Evolutionary conservation across 306 rosid genomes (phyloP).

Genomic region (Lupinus albus): DNA sequence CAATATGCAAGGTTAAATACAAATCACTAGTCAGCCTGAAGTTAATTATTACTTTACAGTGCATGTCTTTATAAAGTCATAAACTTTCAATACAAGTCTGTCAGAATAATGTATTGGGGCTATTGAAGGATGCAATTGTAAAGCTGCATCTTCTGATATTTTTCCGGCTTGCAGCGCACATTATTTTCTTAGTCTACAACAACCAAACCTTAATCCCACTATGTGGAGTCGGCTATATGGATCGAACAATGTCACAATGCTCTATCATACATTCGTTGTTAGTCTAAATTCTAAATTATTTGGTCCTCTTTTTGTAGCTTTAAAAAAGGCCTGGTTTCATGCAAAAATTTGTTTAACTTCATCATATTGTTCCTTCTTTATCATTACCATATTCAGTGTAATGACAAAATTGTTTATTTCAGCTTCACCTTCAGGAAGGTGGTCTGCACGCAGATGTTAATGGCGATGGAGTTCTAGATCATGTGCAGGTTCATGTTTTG

Average conservation of each 20-base stretch:
- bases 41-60: constrained; percentile 28
- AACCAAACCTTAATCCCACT: no score
- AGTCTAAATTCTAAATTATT: constrained; percentile 15
- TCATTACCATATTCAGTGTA: constrained; percentile 21
- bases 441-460: constrained; percentile 99
- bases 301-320: constrained; percentile 18
- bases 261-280: no score
- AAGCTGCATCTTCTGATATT: constrained; percentile 13
- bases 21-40: constrained; percentile 20
- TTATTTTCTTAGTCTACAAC: constrained; percentile 14
- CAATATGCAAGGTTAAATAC: constrained; percentile 78
- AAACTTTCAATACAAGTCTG: neutral
- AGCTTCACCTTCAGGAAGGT: constrained; percentile 97
- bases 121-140: constrained; percentile 25
- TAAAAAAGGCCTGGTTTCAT: constrained; percentile 16
- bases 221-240: no score
- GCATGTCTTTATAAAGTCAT: constrained; percentile 35
- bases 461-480: constrained; percentile 98
- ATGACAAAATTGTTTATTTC: constrained; percentile 49
- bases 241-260: no score
- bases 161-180: constrained; percentile 18
- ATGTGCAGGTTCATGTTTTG: constrained; percentile 78
- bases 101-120: constrained; percentile 2
- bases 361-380: constrained; percentile 17
- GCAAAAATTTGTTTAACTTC: constrained; percentile 17